Percentiles rank a stretch among this genome's conserved stretches.
Evolutionary conservation across 2,329 filamentous ascomycete species (phyloP).

Genomic region (Didymella exigua): DNA sequence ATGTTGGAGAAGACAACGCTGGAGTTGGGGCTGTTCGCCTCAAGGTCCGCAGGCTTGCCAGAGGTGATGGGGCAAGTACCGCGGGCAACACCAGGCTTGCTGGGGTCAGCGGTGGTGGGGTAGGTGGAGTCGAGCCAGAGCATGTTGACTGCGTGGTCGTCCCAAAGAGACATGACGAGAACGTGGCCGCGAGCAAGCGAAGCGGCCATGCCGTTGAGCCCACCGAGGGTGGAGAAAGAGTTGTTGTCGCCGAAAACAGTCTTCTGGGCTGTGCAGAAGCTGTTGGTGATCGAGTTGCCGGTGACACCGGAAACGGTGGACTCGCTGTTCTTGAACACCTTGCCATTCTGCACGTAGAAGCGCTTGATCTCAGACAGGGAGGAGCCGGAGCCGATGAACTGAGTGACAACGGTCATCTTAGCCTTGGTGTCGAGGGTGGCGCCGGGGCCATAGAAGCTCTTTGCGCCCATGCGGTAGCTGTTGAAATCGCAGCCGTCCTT

Average conservation of each 20-base stretch:
- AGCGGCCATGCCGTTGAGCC: conserved; percentile 60
- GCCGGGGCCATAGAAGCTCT: conserved; percentile 66
- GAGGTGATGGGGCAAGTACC: conserved; percentile 47
- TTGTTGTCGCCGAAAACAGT: conserved; percentile 60
- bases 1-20: conserved; percentile 50
- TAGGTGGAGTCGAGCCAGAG: conserved; percentile 75
- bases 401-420: conserved; percentile 58
- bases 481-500: conserved; percentile 70
- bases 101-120: conserved; percentile 53
- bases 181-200: conserved; percentile 66
- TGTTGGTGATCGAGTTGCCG: conserved; percentile 61
- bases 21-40: conserved; percentile 42
- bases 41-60: conserved; percentile 46
- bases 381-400: conserved; percentile 55
- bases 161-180: conserved; percentile 67
- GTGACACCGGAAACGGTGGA: conserved; percentile 53
- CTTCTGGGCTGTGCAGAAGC: conserved; percentile 64
- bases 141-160: conserved; percentile 72
- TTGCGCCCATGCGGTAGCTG: conserved; percentile 67
- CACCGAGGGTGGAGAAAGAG: conserved; percentile 61
- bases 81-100: conserved; percentile 43
- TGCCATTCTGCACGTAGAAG: conserved; percentile 58
- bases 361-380: conserved; percentile 55
- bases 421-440: conserved; percentile 53
- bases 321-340: conserved; percentile 54